Evolutionary conservation across 192 early-diverging fungal genomes (phyloP).

Genomic region (Entomortierella beljakovae): DNA sequence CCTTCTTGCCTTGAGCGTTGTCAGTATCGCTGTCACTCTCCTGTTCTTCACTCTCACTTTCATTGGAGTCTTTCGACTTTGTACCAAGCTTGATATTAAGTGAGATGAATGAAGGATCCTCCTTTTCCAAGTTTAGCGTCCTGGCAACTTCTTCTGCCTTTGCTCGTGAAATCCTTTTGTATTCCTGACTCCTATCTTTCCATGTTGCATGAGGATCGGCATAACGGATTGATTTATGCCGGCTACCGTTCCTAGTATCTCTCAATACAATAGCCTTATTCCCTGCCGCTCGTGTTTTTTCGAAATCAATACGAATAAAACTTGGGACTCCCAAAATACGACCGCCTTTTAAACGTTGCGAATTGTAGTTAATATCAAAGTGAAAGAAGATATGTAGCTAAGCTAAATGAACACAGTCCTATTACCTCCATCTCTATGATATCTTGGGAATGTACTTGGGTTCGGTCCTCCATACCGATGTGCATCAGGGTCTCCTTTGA

Average conservation of each 20-base stretch:
- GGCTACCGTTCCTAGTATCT: neutral
- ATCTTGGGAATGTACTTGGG: conserved; percentile 27
- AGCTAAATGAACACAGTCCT: too few species aligned
- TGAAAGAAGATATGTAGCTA: neutral
- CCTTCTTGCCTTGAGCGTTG: conserved; percentile 1
- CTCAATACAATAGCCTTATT: conserved; percentile 29
- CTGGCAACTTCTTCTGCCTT: conserved; percentile 41
- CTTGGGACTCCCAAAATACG: conserved; percentile 36
- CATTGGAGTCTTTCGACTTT: neutral
- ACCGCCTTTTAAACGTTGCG: conserved; percentile 8
- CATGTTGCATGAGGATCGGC: conserved; percentile 39
- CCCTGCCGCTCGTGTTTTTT: conserved; percentile 25
- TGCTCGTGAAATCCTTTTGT: conserved; percentile 39
- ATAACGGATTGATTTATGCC: conserved; percentile 14
- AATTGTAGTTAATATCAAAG: too few species aligned
- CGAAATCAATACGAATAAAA: conserved; percentile 30
- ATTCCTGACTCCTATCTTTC: conserved; percentile 37
- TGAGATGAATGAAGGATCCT: conserved; percentile 30
- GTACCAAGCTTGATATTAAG: conserved; percentile 13
- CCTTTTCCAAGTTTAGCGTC: neutral
- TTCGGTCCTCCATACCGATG: conserved; percentile 46
- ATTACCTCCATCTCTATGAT: conserved; percentile 46
- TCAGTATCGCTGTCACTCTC: neutral
- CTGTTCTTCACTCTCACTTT: neutral
- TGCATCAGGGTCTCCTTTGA: conserved; percentile 42